A percentile compares a stretch with the other conserved stretches of the same genome.
phyloP scores from a whole-genome alignment of 1,284 basidiomycete genomes.

The Macrocystidia cucumis region DNA sequence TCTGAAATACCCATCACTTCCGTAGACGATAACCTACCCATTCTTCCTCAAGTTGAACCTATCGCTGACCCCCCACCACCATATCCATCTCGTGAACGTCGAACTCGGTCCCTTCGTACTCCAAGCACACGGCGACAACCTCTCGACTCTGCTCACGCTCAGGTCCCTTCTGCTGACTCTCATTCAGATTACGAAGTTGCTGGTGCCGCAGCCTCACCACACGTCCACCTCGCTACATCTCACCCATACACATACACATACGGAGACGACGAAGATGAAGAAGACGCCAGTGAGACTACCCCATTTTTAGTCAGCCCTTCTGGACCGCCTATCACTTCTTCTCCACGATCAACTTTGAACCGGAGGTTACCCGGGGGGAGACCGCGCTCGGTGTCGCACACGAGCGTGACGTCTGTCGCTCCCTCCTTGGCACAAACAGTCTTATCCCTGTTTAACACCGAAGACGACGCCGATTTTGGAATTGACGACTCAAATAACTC shows the following conservation, averaged over 20 bases:
- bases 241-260: not conserved
- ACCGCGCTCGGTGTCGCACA: conserved; percentile 43
- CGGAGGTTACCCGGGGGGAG: conserved; percentile 21
- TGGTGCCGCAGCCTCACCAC: not conserved
- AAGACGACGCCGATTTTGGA: conserved; percentile 18
- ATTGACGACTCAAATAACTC: conserved; percentile 12
- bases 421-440: conserved; percentile 63
- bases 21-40: too few relatives aligned
- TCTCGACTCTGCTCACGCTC: not conserved
- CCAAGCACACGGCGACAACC: not conserved
- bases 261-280: too few relatives aligned
- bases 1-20: not conserved
- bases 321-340: conserved; percentile 14
- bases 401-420: conserved; percentile 42
- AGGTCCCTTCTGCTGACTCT: not conserved
- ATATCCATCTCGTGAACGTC: not conserved
- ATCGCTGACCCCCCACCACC: not conserved
- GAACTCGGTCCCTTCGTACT: not conserved
- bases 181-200: not conserved
- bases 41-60: not conserved
- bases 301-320: too few relatives aligned
- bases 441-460: conserved; percentile 47
- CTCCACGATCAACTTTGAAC: conserved; percentile 5
- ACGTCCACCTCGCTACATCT: not conserved
- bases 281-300: conserved; percentile 18